Evolutionary conservation across 164 flowering plant genomes (phyloP).

Genomic region (Amborella trichopoda): DNA sequence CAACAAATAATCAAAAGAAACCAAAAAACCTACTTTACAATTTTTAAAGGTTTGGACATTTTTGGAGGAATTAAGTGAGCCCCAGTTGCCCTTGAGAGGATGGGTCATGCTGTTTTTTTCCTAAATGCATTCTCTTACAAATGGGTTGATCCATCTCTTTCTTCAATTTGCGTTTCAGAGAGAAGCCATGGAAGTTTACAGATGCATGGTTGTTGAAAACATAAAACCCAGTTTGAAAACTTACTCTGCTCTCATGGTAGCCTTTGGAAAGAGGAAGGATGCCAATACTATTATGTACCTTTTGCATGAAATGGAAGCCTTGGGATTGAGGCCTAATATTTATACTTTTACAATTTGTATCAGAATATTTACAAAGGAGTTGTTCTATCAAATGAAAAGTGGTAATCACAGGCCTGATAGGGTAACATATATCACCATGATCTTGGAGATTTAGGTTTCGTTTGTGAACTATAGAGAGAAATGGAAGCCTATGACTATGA

Average conservation of each 20-base stretch:
- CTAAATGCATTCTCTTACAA: conserved; percentile 84
- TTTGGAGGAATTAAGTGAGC: conserved; percentile 61
- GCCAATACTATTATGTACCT: conserved; percentile 52
- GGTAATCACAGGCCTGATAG: conserved; percentile 70
- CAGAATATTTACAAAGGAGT: conserved; percentile 58
- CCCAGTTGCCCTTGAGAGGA: conserved; percentile 44
- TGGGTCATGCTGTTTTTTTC: conserved; percentile 56
- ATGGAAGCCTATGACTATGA: conserved; percentile 82
- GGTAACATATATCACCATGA: conserved; percentile 81
- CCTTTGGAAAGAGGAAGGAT: conserved; percentile 71
- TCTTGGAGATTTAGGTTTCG: conserved; percentile 45
- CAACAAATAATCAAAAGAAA: conserved; percentile 62
- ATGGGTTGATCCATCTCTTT: conserved; percentile 74
- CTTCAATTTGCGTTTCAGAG: conserved; percentile 47
- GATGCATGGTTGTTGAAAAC: conserved; percentile 63
- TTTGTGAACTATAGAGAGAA: conserved; percentile 52
- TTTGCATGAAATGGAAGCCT: conserved; percentile 62
- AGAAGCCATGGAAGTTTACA: conserved; percentile 68
- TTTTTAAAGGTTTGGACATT: conserved; percentile 43
- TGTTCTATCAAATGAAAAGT: conserved; percentile 58
- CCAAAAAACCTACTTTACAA: conserved; percentile 52
- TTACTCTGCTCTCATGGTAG: conserved; percentile 92
- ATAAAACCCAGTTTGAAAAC: conserved; percentile 78
- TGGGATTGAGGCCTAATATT: conserved; percentile 80
- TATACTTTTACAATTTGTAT: conserved; percentile 89